phyloP scores from a whole-genome alignment of 208 protist species.

The Acanthamoeba triangularis region DNA sequence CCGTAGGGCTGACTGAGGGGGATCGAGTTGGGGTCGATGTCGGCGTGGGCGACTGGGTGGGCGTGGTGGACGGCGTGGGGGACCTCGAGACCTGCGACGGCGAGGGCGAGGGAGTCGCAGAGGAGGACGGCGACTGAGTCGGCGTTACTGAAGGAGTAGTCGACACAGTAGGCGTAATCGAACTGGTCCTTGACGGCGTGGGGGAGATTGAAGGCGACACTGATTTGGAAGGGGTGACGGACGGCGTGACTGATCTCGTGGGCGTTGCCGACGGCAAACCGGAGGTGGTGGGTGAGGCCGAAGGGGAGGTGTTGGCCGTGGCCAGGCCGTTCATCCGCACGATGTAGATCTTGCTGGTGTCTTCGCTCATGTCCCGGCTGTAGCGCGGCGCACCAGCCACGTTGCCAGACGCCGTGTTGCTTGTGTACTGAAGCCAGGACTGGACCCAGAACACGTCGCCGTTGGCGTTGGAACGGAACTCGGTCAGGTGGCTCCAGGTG shows the following conservation, averaged over 20 bases:
- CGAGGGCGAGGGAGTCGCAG: neutral
- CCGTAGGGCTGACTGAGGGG: no score
- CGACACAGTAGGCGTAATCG: neutral
- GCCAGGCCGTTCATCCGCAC: neutral
- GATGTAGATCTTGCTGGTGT: neutral
- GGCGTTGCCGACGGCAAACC: neutral
- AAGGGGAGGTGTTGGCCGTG: neutral
- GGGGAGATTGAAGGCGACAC: neutral
- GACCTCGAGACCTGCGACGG: neutral
- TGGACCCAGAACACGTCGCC: conserved; percentile 45
- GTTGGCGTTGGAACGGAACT: neutral
- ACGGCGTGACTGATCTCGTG: neutral
- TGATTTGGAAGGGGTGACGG: neutral
- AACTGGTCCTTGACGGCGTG: neutral
- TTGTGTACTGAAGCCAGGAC: neutral
- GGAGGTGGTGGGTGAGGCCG: neutral
- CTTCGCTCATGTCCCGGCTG: neutral
- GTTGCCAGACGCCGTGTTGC: neutral
- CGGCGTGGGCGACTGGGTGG: neutral
- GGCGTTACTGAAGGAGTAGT: neutral
- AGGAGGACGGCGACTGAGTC: neutral
- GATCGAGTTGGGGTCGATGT: no score
- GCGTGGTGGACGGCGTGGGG: no score
- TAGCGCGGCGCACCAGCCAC: neutral
- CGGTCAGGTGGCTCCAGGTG: neutral